Evolutionary conservation across 106 monocot genomes (phyloP).

Genomic region (Alisma plantagoaquatica): DNA sequence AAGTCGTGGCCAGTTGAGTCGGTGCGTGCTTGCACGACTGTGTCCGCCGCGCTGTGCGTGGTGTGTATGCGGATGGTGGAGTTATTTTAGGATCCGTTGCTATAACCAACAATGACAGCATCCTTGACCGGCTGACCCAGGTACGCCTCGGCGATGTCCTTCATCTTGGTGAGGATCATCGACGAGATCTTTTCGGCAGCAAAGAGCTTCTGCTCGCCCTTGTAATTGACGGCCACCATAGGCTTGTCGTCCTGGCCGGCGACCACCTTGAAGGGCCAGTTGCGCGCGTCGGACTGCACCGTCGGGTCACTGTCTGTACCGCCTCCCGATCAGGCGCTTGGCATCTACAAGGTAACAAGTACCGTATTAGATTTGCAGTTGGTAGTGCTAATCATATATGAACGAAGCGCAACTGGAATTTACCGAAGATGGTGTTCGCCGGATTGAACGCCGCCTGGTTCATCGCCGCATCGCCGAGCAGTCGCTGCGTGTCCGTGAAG

Average conservation of each 20-base stretch:
- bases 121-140: constrained; percentile 7
- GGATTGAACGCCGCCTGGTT: background rate
- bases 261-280: constrained; percentile 1
- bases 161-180: background rate
- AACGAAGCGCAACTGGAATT: too few species aligned
- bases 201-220: constrained; percentile 1
- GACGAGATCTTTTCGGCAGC: constrained; percentile 2
- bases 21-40: too few species aligned
- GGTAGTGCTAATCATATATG: too few species aligned
- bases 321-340: constrained; percentile 2
- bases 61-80: too few species aligned
- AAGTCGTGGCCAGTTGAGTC: too few species aligned
- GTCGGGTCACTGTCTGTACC: background rate
- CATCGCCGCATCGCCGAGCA: background rate
- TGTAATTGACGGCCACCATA: background rate
- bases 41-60: too few species aligned
- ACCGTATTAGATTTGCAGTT: too few species aligned
- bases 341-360: too few species aligned
- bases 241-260: background rate
- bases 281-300: background rate
- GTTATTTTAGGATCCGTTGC: too few species aligned
- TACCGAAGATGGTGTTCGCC: constrained; percentile 3
- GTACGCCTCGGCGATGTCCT: background rate
- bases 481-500: background rate
- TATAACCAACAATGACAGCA: too few species aligned